phyloP scores from a whole-genome alignment of 331 rosid genomes.

The Stylosanthes scabra region DNA sequence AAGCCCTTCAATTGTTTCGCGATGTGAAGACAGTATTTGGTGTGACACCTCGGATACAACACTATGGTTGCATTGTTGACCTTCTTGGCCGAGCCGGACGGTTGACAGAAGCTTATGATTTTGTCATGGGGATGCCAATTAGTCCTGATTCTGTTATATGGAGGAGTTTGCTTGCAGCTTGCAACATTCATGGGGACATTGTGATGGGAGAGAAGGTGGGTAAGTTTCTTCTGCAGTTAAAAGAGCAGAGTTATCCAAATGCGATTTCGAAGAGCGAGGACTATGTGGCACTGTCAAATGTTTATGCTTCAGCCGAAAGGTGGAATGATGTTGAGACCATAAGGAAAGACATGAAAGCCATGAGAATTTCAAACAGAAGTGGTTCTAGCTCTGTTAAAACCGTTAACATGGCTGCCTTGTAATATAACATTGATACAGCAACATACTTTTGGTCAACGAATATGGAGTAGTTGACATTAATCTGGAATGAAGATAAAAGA shows the following conservation, averaged over 20 bases:
- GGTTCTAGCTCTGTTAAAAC: constrained; percentile 72
- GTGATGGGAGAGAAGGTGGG: constrained; percentile 84
- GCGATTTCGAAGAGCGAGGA: constrained; percentile 62
- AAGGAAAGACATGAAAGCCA: too few relatives aligned
- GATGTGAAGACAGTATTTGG: constrained; percentile 59
- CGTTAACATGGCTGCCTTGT: too few relatives aligned
- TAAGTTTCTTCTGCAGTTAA: constrained; percentile 59
- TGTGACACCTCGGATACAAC: constrained; percentile 63
- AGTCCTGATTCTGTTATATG: constrained; percentile 68
- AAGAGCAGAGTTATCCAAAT: constrained; percentile 34
- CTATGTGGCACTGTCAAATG: constrained; percentile 75
- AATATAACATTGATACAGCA: too few relatives aligned
- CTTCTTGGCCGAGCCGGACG: constrained; percentile 63
- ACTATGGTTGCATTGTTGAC: constrained; percentile 76
- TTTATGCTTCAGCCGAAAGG: constrained; percentile 75
- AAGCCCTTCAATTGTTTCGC: constrained; percentile 67
- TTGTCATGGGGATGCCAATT: constrained; percentile 56
- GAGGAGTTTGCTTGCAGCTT: constrained; percentile 81
- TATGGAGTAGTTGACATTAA: too few relatives aligned
- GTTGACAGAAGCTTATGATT: constrained; percentile 67
- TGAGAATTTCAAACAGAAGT: constrained; percentile 54
- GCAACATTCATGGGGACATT: constrained; percentile 70
- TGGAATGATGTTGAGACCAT: constrained; percentile 45
- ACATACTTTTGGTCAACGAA: too few relatives aligned
- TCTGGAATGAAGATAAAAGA: too few relatives aligned